Conservation (phyloP, 2,329 filamentous ascomycete genomes). For the Xylaria sp. region DNA sequence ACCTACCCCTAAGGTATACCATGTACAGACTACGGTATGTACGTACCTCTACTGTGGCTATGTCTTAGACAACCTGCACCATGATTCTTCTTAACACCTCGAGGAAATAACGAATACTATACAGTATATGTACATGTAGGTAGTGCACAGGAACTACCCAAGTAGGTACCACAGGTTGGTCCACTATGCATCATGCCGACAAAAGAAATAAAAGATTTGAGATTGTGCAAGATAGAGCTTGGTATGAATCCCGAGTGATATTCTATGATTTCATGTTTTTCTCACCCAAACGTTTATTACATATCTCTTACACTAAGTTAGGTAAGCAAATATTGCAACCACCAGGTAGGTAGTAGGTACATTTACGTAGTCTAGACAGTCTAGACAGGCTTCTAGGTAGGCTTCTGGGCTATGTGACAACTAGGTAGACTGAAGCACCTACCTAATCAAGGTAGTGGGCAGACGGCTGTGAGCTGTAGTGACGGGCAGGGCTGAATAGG, state of each 20-base stretch:
- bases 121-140: too few relatives aligned
- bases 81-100: neutral
- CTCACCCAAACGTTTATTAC: neutral
- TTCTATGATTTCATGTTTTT: neutral
- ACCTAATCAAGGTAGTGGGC: neutral
- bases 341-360: neutral
- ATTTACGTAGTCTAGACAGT: too few relatives aligned
- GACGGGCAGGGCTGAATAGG: conserved; percentile 4
- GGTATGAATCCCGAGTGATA: neutral
- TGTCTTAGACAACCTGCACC: neutral
- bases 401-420: too few relatives aligned
- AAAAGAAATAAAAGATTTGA: neutral
- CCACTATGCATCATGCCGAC: neutral
- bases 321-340: neutral
- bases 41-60: neutral
- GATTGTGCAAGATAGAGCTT: neutral
- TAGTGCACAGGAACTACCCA: neutral
- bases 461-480: neutral
- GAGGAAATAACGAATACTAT: neutral
- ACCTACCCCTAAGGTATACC: neutral
- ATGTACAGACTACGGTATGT: neutral
- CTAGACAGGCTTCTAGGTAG: too few relatives aligned
- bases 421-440: too few relatives aligned
- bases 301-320: neutral
- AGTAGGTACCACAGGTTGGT: neutral